A percentile compares a stretch with the other conserved stretches of the same genome.
phyloP scores from a whole-genome alignment of 2,329 filamentous ascomycete species.

The Paraphaeosphaeria sporulosa region DNA sequence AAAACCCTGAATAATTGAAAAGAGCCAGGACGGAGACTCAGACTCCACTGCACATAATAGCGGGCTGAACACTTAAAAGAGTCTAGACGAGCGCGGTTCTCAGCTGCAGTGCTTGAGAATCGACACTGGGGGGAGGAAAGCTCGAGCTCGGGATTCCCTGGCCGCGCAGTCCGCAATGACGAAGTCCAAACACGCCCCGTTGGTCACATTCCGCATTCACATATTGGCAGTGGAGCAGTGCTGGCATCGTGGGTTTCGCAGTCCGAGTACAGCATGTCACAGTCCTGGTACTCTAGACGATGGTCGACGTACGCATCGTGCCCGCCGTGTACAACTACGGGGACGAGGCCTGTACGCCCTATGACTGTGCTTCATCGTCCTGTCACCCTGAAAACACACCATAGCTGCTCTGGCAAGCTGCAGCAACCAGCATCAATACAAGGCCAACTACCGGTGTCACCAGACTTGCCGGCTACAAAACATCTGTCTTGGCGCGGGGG shows the following conservation, averaged over 20 bases:
- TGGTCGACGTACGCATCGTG: no score
- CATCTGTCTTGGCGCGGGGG: constrained; percentile 8
- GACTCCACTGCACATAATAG: background rate
- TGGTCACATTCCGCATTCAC: background rate
- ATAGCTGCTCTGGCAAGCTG: background rate
- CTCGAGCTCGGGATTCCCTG: background rate
- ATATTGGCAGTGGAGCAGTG: background rate
- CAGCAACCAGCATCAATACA: background rate
- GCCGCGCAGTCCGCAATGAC: constrained; percentile 1
- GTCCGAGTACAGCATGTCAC: background rate
- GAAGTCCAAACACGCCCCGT: background rate
- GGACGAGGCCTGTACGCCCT: background rate
- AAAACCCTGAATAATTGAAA: background rate
- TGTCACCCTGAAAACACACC: background rate
- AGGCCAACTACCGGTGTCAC: constrained; percentile 2
- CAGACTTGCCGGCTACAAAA: constrained; percentile 7
- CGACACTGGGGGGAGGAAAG: background rate
- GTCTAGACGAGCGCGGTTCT: background rate
- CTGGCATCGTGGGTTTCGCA: background rate
- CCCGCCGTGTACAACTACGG: background rate
- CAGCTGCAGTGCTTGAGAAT: background rate
- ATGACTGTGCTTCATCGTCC: background rate
- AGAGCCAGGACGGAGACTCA: background rate
- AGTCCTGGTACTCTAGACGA: background rate
- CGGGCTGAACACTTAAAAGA: background rate